Conservation (phyloP, 2,329 filamentous ascomycete species). For the Neocatenulostroma microsporum region DNA sequence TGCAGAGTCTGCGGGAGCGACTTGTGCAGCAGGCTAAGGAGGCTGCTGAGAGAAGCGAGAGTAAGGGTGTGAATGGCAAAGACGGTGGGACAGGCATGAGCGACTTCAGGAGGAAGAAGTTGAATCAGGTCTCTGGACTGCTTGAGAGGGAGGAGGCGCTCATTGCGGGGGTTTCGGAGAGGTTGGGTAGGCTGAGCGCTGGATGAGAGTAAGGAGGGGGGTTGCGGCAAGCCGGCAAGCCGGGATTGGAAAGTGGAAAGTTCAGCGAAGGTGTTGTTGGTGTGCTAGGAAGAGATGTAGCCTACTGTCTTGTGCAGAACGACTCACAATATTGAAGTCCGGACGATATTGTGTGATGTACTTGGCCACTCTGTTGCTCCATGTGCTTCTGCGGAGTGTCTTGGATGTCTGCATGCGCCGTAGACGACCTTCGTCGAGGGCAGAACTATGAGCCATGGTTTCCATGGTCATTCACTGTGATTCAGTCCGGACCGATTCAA, state of each 20-base stretch:
- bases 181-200: slow-evolving; percentile 50
- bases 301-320: background rate
- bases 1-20: slow-evolving; percentile 21
- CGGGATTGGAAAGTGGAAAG: background rate
- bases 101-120: slow-evolving; percentile 53
- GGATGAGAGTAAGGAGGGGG: background rate
- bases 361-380: too few relatives aligned
- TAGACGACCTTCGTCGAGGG: too few relatives aligned
- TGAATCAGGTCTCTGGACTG: slow-evolving; percentile 55
- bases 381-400: too few relatives aligned
- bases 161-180: slow-evolving; percentile 57
- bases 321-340: background rate
- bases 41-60: slow-evolving; percentile 23
- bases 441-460: too few relatives aligned
- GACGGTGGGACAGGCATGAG: slow-evolving; percentile 29
- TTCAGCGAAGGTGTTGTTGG: background rate
- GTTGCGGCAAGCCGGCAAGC: background rate
- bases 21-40: slow-evolving; percentile 25
- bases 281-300: background rate
- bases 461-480: too few relatives aligned
- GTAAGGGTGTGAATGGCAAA: slow-evolving; percentile 23
- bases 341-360: too few relatives aligned
- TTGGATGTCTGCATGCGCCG: too few relatives aligned
- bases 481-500: too few relatives aligned
- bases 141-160: slow-evolving; percentile 60